Evolutionary conservation across 1,284 basidiomycete species (phyloP), one percentile per base, ranked within the genome.

Genomic region (Tranzscheliella williamsii): DNA sequence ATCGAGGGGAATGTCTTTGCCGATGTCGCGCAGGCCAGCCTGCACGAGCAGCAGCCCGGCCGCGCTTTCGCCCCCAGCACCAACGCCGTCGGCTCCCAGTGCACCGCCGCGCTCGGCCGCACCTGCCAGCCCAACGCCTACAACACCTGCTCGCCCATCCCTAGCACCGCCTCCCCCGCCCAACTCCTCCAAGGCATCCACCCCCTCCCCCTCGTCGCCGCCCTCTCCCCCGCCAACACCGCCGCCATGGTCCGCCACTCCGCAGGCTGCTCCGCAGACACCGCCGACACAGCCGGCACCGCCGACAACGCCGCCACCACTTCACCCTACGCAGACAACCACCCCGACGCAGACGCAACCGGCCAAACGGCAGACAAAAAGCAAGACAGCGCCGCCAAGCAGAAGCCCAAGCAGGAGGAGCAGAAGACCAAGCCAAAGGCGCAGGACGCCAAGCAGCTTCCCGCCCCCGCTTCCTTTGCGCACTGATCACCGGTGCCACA

Each of bases 331-430:
- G n/a, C n/a, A n/a, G n/a, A n/a, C n/a, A n/a, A n/a, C n/a, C n/a
- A n/a, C n/a, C n/a, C n/a, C n/a, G n/a, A n/a, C n/a, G n/a, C n/a
- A n/a, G n/a, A n/a, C n/a, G n/a, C n/a, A n/a, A n/a, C n/a, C n/a
- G 27, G 27, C 9, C 27, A 29, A n/a, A 29, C 9, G 27, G 27
- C 9, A n/a, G 27, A n/a, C 9, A 11, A 29, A 9, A 29, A 29
- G 27, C 27, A 29, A 29, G n/a, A 29, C 27, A 29, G 11, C n/a
- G 9, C 27, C 27, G 9, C 27, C 11, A n/a, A 29, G 11, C 11
- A 29, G 11, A n/a, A 29, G n/a, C 27, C 9, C 9, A 9, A 29
- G 27, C 9, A 85, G 67, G 84, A 92, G 79, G 79, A 86, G 67
- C 82, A 84, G 61, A 81, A 82, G 27, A 29, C 9, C 11, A n/a